Base-by-base conservation (phyloP, 768 basidiomycete species). In the Suillus clintonianus region DNA sequence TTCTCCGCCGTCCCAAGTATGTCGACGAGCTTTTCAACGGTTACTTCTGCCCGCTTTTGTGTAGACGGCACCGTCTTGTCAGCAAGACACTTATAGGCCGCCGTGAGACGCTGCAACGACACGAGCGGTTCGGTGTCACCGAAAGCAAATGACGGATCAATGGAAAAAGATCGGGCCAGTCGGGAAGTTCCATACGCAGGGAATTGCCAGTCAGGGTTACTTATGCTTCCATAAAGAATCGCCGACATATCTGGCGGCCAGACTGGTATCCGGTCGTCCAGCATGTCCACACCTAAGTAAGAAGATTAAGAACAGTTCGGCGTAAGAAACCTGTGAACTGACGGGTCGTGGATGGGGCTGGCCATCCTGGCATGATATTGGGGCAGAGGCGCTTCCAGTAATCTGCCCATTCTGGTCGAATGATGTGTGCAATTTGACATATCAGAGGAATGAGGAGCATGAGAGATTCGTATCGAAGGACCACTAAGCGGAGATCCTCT, bases 311-410 rank as follows among this genome's bases (percentile, higher is more conserved):
- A 27, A n/a, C 5, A 45, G 56, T 53, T 24, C 27, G n/a, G 37
- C 11, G 2, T 41, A 51, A 43, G 36, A 32, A 34, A 36, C 3
- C 17, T 30, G 15, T 59, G 45, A 14, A 62, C 64, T 60, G 32
- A 72, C 70, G 68, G 59, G 79, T 69, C 41, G 74, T 78, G 4
- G 76, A 71, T 17, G 83, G 77, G 2, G 82, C 79, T 2, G 86
- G 86, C 92, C 92, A 92, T 34, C 75, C 72, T n/a, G 78, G 76
- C 67, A 83, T 78, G 32, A 82, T 82, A 51, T 85, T 83, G 4
- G 94, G 91, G 68, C 87, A 87, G 47, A 94, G 77, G 14, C 94
- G 84, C 70, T 90, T 89, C 95, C 95, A 97, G 71, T 95, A 95
- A 76, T 97, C 94, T 7, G 86, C 86, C 95, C 95, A 97, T 71